phyloP scores from a whole-genome alignment of 441 rosid genomes.

The Populus hybrid region DNA sequence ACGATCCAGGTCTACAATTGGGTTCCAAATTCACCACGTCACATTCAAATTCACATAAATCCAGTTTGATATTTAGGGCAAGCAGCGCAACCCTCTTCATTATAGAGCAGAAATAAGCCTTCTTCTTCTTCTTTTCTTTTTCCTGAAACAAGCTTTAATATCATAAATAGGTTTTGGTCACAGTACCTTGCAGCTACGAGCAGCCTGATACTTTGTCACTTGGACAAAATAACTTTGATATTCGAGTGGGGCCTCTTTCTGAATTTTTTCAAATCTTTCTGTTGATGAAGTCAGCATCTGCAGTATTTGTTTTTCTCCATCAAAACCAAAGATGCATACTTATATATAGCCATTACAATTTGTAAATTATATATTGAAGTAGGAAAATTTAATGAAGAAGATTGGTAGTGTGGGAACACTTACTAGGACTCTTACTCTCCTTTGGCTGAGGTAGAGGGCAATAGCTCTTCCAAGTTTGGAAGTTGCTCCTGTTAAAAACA shows the following conservation, averaged over 20 bases:
- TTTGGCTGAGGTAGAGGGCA: conserved; percentile 83
- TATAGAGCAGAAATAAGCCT: no score
- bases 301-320: background rate
- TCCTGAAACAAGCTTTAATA: no score
- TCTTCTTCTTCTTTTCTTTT: no score
- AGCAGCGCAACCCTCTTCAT: background rate
- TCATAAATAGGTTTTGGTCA: background rate
- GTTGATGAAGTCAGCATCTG: conserved; percentile 90
- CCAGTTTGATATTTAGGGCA: no score
- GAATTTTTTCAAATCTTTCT: conserved; percentile 82
- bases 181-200: conserved; percentile 79
- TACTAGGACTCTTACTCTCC: conserved; percentile 77
- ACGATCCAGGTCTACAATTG: conserved; percentile 82
- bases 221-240: conserved; percentile 75
- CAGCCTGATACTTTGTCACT: conserved; percentile 88
- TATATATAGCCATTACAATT: no score
- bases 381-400: no score
- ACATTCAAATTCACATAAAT: background rate
- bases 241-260: conserved; percentile 73
- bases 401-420: conserved; percentile 16
- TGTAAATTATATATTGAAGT: no score
- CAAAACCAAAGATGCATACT: background rate
- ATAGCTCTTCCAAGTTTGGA: conserved; percentile 97
- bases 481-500: conserved; percentile 93
- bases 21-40: no score